A percentile compares a stretch with the other conserved stretches of the same genome.
These are phyloP conservation scores for Thuidium tamariscinum DNA, from an alignment of 225 moss, liverwort and hornwort genomes.

Conservation along the genomic window DNA sequence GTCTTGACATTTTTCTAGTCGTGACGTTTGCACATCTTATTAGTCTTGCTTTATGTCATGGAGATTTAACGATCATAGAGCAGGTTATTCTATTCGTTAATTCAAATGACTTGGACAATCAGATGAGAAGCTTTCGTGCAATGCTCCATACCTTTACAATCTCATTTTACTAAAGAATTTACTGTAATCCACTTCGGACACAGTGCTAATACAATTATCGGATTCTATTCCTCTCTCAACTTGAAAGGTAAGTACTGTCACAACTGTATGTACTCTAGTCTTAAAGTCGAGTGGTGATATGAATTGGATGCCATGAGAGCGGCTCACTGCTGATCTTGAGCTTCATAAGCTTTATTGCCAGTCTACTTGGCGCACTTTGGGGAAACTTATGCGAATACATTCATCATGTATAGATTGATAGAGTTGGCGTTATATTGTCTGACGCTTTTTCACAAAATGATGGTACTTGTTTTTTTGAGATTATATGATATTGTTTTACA, in stretches of 20 bases:
- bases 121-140: conserved; percentile 66
- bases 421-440: neutral
- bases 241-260: conserved; percentile 39
- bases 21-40: neutral
- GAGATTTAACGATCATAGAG: neutral
- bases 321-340: neutral
- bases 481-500: conserved; percentile 7
- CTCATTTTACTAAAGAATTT: conserved; percentile 22
- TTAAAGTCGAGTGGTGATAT: neutral
- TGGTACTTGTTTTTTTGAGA: neutral
- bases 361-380: neutral
- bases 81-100: neutral
- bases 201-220: conserved; percentile 47
- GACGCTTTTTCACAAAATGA: neutral
- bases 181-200: conserved; percentile 60
- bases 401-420: neutral
- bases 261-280: neutral
- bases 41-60: neutral
- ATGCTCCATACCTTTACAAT: conserved; percentile 41
- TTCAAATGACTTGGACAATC: neutral
- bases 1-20: neutral
- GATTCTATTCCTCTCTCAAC: conserved; percentile 43
- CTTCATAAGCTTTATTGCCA: neutral
- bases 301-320: neutral
- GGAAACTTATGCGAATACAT: neutral